phyloP scores from a whole-genome alignment of 257 asterid genomes.

The Linderniella brevidens region DNA sequence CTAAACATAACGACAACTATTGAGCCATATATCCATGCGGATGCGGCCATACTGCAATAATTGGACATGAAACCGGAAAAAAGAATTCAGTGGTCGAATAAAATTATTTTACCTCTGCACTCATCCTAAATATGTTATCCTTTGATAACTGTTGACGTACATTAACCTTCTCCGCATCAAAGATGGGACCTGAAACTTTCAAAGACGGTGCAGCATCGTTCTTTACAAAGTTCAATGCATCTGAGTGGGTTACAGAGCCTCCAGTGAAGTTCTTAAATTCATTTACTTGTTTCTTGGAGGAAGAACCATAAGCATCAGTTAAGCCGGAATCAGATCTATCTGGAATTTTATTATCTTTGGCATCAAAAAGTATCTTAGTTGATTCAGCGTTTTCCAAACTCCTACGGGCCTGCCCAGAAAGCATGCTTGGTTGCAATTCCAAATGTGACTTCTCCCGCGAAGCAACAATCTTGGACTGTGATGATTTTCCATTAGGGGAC shows the following conservation, averaged over 20 bases:
- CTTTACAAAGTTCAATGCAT: too few relatives aligned
- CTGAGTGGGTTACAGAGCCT: constrained; percentile 11
- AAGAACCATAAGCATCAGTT: constrained; percentile 15
- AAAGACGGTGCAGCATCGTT: too few relatives aligned
- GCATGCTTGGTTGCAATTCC: constrained; percentile 33
- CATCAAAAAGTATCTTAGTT: constrained; percentile 23
- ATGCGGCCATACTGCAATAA: not conserved
- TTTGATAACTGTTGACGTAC: constrained; percentile 19
- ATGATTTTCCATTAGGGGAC: constrained; percentile 52
- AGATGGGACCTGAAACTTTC: constrained; percentile 10
- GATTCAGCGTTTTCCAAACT: constrained; percentile 45
- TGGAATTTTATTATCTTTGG: constrained; percentile 26
- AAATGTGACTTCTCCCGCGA: constrained; percentile 29
- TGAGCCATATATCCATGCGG: too few relatives aligned
- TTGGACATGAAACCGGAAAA: not conserved
- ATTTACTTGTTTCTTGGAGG: constrained; percentile 18
- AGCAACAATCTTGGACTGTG: constrained; percentile 34
- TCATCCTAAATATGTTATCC: constrained; percentile 53
- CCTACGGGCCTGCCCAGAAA: constrained; percentile 44
- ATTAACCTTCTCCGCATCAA: constrained; percentile 20
- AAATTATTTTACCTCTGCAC: constrained; percentile 44
- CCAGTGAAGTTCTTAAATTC: constrained; percentile 18
- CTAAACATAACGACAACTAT: too few relatives aligned
- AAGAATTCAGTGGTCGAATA: not conserved
- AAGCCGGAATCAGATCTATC: constrained; percentile 14